Percentiles rank a stretch among this genome's conserved stretches.
These are phyloP conservation scores for Pseudogymnoascus sp. DNA, from an alignment of 2,329 filamentous ascomycete species.

Conservation along the genomic window DNA sequence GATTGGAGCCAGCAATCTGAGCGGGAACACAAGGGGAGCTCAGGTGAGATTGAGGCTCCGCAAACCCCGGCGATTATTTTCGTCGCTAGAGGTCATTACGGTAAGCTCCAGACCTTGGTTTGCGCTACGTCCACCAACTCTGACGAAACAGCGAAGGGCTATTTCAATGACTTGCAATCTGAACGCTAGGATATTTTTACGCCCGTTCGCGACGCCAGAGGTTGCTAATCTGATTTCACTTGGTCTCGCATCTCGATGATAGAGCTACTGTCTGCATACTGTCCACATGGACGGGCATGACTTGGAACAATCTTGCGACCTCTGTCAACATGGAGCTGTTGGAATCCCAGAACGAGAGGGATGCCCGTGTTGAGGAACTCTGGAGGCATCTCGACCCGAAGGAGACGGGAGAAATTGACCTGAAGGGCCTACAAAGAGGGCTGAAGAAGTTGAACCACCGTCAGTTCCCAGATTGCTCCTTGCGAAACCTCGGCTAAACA, in stretches of 20 bases:
- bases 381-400: conserved; percentile 76
- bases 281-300: conserved; percentile 10
- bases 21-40: neutral
- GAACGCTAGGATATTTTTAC: conserved; percentile 2
- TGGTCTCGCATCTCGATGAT: conserved; percentile 9
- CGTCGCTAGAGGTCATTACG: conserved; percentile 9
- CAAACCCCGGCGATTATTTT: conserved; percentile 8
- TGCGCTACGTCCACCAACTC: conserved; percentile 8
- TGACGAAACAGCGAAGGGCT: conserved; percentile 9
- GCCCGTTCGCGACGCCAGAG: neutral
- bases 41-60: conserved; percentile 6
- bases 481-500: conserved; percentile 20
- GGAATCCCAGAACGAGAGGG: conserved; percentile 69
- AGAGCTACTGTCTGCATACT: conserved; percentile 8
- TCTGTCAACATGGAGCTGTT: conserved; percentile 46
- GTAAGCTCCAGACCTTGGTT: conserved; percentile 8
- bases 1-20: conserved; percentile 1
- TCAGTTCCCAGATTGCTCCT: conserved; percentile 37
- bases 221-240: neutral
- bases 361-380: conserved; percentile 72
- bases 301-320: conserved; percentile 3
- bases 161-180: conserved; percentile 8
- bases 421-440: conserved; percentile 75
- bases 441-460: conserved; percentile 86
- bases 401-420: conserved; percentile 69